Base-by-base conservation (phyloP, 1,139 yeast species). In the Meyerozyma elateridarum region DNA sequence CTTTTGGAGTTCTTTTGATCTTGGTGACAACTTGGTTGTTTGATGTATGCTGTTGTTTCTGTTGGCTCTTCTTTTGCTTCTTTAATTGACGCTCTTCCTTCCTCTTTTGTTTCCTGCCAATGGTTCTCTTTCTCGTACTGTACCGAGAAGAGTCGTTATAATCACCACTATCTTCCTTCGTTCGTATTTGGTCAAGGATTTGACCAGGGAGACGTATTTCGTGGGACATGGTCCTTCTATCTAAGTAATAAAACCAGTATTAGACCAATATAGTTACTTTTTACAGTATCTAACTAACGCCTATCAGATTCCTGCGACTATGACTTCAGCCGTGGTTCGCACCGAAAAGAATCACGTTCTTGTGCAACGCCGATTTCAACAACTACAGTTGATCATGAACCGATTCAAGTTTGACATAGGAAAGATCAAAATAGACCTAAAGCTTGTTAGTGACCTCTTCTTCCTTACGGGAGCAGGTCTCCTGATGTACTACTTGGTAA, bases 401-500 rank as follows among this genome's bases (percentile, higher is more conserved):
- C 54, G 49, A 37, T 50, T 64, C 38, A 62, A 58, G 35, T 35
- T 65, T 16, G 70, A 64, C 34, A 44, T 64, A 13, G 65, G 70
- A 34, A 61, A 64, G 41, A 43, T 69, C 49, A 68, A 68, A 52
- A 42, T 76, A 44, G 81, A 77, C 51, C 52, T 76, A 30, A 77
- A 76, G 52, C 51, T 73, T 6, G 41, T 77, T 17, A 70, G 85
- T 2, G 95, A 85, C 46, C 56, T 84, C 11, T 80, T 85, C 27
- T 72, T 85, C 36, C 68, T 85, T 35, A 66, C 87, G 2, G 95
- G 95, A 9, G 89, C 95, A 1, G 81, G 89, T n/a, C 66, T 84
- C 21, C 82, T 94, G 2, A 73, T 84, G 42, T 85, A 84, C 53
- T 85, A 84, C 51, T 61, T 85, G 46, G 52, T 84, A 34, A 75